These are phyloP conservation scores for Thelephora ganbajun DNA, from an alignment of 768 basidiomycete genomes.

Conservation along the genomic window DNA sequence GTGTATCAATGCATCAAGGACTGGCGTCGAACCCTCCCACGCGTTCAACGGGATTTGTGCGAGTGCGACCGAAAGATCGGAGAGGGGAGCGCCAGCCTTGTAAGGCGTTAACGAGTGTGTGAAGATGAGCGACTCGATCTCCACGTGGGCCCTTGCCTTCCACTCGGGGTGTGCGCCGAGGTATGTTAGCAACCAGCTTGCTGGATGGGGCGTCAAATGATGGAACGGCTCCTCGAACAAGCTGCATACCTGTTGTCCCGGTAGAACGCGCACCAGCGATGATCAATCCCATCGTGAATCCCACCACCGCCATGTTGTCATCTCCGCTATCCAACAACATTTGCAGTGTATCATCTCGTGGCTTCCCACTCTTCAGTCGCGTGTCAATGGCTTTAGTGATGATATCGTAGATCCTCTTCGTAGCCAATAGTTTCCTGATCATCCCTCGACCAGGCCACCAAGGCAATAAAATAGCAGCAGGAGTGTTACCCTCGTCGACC, in stretches of 20 bases:
- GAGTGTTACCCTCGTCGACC: slow-evolving; percentile 59
- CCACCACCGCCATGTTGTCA: slow-evolving; percentile 53
- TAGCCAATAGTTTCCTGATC: slow-evolving; percentile 56
- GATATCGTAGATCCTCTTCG: slow-evolving; percentile 66
- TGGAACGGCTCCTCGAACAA: neutral
- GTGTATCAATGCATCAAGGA: slow-evolving; percentile 58
- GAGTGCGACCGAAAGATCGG: slow-evolving; percentile 33
- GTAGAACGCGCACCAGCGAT: slow-evolving; percentile 75
- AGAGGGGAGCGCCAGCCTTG: slow-evolving; percentile 6
- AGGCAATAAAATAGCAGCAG: slow-evolving; percentile 56
- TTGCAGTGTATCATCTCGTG: slow-evolving; percentile 55
- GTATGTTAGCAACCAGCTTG: slow-evolving; percentile 65
- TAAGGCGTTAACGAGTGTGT: slow-evolving; percentile 16
- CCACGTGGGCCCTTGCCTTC: slow-evolving; percentile 43
- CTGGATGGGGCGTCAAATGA: slow-evolving; percentile 17
- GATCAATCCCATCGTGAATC: slow-evolving; percentile 72
- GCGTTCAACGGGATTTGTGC: slow-evolving; percentile 48
- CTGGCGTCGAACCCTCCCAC: slow-evolving; percentile 59
- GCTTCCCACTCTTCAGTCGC: slow-evolving; percentile 42
- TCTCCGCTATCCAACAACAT: slow-evolving; percentile 61
- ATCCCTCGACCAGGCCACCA: slow-evolving; percentile 68
- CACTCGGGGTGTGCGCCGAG: slow-evolving; percentile 56
- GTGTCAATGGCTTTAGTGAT: slow-evolving; percentile 39
- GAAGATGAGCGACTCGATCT: slow-evolving; percentile 43
- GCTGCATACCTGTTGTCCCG: slow-evolving; percentile 45